Evolutionary conservation across 179 eudicot species (phyloP), one percentile per base, ranked within the genome.

Genomic region (Drosera spatulata): DNA sequence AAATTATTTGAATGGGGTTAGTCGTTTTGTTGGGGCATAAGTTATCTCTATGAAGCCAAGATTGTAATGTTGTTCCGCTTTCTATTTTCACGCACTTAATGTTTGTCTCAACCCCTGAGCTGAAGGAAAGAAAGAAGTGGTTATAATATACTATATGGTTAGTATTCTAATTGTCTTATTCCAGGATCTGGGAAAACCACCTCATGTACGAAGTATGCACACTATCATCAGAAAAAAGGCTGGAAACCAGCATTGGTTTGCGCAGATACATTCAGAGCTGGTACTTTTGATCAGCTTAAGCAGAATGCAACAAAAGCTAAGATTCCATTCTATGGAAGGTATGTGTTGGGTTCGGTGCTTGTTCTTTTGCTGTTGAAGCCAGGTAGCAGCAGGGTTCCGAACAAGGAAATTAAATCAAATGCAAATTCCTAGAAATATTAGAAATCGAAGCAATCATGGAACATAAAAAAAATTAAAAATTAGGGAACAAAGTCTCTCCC

Each of bases 231-330:
- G 75, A 89, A 86, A 70, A 93, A 86, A 71, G 95, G 95, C 42
- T 93, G 84, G 81, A 93, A 83, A 69, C 97, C 99, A 13, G 91
- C 99, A 60, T 63, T 93, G 64, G 95, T 93, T 12, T 93, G 99
- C 70, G 97, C 99, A 41, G 99, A 93, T 71, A 93, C 99, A 67
- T 94, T 93, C 66, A 85, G 96, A 70, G 97, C 99, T 68, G 99
- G 99, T 75, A 96, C 97, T 68, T 94, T 90, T 82, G 99, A 94
- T 69, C 99, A 94, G 67, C 69, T 94, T 77, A 94, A 94, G 83
- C 99, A 94, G 73, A 94, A 94, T 65, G 99, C 99, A 2, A 94
- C 96, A 3, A 94, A 94, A 80, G 94, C 99, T 60, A 93, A 86
- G 72, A 85, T 90, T 70, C 97, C 97, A 7, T 94, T 90, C 66